phyloP scores from a whole-genome alignment of 306 rosid species.

The Sicyos edulis region DNA sequence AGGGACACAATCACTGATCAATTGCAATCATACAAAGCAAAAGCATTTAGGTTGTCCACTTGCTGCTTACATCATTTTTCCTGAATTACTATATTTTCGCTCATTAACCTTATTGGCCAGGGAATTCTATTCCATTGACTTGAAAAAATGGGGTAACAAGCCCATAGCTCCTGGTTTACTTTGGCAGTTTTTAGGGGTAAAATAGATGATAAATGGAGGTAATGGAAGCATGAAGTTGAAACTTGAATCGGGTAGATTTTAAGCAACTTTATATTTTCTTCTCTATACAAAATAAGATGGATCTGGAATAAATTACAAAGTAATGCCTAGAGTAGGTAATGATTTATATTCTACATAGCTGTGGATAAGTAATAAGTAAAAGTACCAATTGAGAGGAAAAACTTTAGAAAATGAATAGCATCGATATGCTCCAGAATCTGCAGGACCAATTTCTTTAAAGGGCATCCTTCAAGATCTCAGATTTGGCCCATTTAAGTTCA shows the following conservation, averaged over 20 bases:
- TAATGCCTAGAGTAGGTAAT: conserved; percentile 32
- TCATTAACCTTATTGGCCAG: background rate
- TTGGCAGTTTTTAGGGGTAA: conserved; percentile 5
- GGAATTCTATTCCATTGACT: background rate
- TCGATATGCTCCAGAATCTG: conserved; percentile 48
- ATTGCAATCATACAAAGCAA: background rate
- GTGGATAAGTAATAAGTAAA: conserved; percentile 29
- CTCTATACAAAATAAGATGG: conserved; percentile 14
- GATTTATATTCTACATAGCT: conserved; percentile 32
- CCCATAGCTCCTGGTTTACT: background rate
- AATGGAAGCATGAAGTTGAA: background rate
- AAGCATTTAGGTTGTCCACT: background rate
- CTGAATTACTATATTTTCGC: background rate
- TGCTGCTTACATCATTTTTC: background rate
- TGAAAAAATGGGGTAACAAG: conserved; percentile 10
- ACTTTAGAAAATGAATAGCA: conserved; percentile 39
- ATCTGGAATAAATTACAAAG: conserved; percentile 26
- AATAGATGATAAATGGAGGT: conserved; percentile 3
- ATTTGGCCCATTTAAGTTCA: conserved; percentile 50
- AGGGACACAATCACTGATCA: background rate
- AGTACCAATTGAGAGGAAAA: conserved; percentile 36
- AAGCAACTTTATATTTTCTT: background rate
- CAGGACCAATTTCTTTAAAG: conserved; percentile 42
- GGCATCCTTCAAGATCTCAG: conserved; percentile 39
- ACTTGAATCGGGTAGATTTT: background rate